phyloP scores from a whole-genome alignment of 768 basidiomycete species.

The Aureoboletus auriporus region DNA sequence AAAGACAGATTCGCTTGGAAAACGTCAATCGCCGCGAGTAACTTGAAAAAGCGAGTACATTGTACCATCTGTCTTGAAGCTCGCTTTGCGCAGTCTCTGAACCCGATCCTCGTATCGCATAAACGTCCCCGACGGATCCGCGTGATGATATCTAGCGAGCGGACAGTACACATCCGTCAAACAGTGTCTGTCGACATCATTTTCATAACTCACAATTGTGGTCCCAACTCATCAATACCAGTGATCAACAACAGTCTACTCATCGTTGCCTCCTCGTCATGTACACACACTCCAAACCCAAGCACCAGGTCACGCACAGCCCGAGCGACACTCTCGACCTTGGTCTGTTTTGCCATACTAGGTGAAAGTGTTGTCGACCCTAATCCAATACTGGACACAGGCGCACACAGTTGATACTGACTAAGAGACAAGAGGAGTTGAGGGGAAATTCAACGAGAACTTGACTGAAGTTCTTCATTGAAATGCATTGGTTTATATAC shows the following conservation, averaged over 20 bases:
- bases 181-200: neutral
- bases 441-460: too few species aligned
- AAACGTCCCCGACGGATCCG: conserved; percentile 97
- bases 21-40: neutral
- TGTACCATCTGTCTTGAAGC: conserved; percentile 96
- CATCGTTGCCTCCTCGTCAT: conserved; percentile 99
- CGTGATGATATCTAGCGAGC: conserved; percentile 85
- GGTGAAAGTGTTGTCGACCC: too few species aligned
- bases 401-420: too few species aligned
- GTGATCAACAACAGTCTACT: conserved; percentile 95
- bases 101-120: conserved; percentile 96
- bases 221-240: conserved; percentile 94
- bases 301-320: conserved; percentile 97
- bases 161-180: neutral
- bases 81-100: conserved; percentile 97
- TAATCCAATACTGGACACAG: too few species aligned
- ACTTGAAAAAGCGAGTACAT: conserved; percentile 41
- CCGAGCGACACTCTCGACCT: conserved; percentile 97
- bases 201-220: conserved; percentile 72
- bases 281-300: conserved; percentile 97
- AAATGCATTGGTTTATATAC: too few species aligned
- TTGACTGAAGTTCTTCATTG: too few species aligned
- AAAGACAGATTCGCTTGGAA: conserved; percentile 84
- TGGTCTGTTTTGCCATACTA: conserved; percentile 90
- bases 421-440: too few species aligned